Base-by-base conservation (phyloP, 768 basidiomycete genomes). In the Amanita fuliginea region DNA sequence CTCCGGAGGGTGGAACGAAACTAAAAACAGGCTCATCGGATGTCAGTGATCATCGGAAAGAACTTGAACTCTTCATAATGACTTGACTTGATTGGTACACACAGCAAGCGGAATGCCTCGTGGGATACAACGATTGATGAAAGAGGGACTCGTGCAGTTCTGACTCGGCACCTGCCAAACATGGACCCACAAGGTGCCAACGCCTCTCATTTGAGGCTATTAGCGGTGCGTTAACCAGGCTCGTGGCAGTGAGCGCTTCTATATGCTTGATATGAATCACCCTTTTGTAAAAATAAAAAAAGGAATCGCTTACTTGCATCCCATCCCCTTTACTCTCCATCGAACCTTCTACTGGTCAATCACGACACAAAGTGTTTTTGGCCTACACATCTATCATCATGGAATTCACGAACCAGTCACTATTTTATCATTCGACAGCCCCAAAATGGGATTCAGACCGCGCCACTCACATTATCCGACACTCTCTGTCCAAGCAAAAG, bases 121-220 rank as follows among this genome's bases (percentile, higher is more conserved):
- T 43, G 28, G 22, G 28, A 28, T 43, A 9, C 42, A 32, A 4
- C 0, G 14, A 9, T 10, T 24, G 14, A 26, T 40, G 21, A 47
- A 22, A 19, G 19, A 19, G 13, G 8, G 39, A 4, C 24, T 24
- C 18, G 24, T 26, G 46, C 8, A 35, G 26, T 11, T 24, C 26
- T 43, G 42, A 43, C 42, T 43, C 42, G 42, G 42, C n/a, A 43
- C 21, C 41, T 42, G 41, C n/a, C 41, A 42, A 18, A 11, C 19
- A 40, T 19, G 18, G 10, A 19, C 39, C 39, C 10, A 21, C 39
- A 3, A 40, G 18, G 21, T 21, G 21, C 39, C 10, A 4, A 37
- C n/a, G n/a, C 41, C 11, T 14, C 21, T 28, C 24, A 3, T n/a
- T 19, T 2, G 18, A 40, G 19, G 19, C 37, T 10, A 24, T n/a